Base-by-base conservation (phyloP, 2,329 filamentous ascomycete species). In the Fusarium continuum region DNA sequence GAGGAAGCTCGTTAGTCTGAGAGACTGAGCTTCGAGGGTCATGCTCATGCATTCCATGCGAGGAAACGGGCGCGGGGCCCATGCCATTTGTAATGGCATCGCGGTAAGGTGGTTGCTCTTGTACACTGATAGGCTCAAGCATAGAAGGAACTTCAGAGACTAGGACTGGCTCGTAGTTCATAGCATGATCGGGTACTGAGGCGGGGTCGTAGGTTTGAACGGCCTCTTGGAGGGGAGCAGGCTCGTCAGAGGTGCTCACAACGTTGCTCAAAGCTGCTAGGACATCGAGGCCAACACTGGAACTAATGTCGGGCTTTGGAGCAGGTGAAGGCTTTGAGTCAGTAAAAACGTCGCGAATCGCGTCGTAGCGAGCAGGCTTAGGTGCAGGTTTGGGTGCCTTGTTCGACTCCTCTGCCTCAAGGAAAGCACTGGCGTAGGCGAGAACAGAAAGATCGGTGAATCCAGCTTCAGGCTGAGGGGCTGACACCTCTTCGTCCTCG, bases 301-400 rank as follows among this genome's bases (percentile, higher is more conserved):
- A 56, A 25, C 70, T 69, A 13, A 56, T 54, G 10, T 73, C 70
- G 5, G 64, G 55, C 7, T 66, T 55, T 3, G 73, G 71, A 10
- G 70, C 47, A 14, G 73, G 54, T 6, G 65, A 63, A 17, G 77
- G 75, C 52, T 74, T 76, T 8, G 74, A 71, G 48, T 76, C 70
- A 11, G 75, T 76, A 59, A 80, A 80, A 25, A 80, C 74, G 54
- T 80, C 78, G n/a, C 75, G 74, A 46, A 76, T 76, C n/a, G 75
- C 75, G 59, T 76, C 75, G 45, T 76, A 76, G 43, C 73, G 72
- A 46, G 73, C 72, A 23, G 68, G 69, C 55, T 76, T 76, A 3
- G 74, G 67, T 3, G 68, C 63, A 23, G 71, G 61, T 14, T 67
- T 65, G 6, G 70, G 62, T 5, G 61, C 61, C 44, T 70, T 72